A percentile compares a stretch with the other conserved stretches of the same genome.
These are phyloP conservation scores for Postia placenta DNA, from an alignment of 768 basidiomycete species.

Conservation along the genomic window DNA sequence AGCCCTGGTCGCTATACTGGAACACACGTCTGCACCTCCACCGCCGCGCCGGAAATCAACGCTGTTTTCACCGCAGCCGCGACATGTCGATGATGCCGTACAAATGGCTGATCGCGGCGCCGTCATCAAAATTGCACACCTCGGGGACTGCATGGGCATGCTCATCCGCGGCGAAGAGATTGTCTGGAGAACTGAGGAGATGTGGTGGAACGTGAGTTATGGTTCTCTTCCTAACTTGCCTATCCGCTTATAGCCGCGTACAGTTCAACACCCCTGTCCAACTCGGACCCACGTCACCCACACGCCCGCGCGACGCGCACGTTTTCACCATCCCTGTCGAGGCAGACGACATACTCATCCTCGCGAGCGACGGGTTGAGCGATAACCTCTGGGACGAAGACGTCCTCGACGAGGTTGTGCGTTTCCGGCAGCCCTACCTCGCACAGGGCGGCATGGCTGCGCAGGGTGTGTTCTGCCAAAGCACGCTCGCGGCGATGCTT, in stretches of 20 bases:
- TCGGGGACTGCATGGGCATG: conserved; percentile 87
- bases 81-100: conserved; percentile 14
- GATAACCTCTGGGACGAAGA: conserved; percentile 91
- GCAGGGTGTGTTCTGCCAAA: conserved; percentile 33
- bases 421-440: conserved; percentile 42
- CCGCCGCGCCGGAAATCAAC: conserved; percentile 3
- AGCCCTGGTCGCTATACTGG: conserved; percentile 58
- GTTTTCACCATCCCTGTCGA: conserved; percentile 63
- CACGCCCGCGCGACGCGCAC: conserved; percentile 63
- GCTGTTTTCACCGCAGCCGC: conserved; percentile 12
- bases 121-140: conserved; percentile 73
- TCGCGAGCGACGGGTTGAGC: conserved; percentile 75
- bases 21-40: conserved; percentile 27
- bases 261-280: conserved; percentile 62
- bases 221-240: background rate
- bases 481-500: conserved; percentile 61
- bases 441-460: conserved; percentile 4
- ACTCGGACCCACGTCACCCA: conserved; percentile 55
- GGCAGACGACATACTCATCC: conserved; percentile 70
- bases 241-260: background rate
- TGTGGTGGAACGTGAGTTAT: conserved; percentile 76
- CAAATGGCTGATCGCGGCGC: conserved; percentile 43
- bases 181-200: conserved; percentile 84
- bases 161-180: conserved; percentile 75
- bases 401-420: conserved; percentile 71